These are phyloP conservation scores for Globisporangium spinosum DNA, from an alignment of 352 stramenopile species.

Conservation along the genomic window DNA sequence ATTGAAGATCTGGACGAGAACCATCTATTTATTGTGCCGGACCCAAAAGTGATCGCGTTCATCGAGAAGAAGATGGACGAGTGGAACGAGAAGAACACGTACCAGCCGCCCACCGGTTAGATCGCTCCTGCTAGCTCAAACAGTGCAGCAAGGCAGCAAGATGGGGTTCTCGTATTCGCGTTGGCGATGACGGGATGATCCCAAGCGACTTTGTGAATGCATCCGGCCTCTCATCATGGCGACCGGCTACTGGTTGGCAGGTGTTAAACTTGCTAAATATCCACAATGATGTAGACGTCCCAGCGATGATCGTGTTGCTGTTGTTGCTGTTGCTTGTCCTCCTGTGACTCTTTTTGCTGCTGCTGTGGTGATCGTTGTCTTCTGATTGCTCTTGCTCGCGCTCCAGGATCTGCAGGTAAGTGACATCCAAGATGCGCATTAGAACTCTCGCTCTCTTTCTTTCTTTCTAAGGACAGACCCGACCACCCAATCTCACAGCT, in stretches of 20 bases:
- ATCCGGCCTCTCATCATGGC: background rate
- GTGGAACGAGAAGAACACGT: slow-evolving; percentile 88
- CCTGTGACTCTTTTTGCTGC: background rate
- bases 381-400: slow-evolving; percentile 4
- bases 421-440: background rate
- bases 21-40: slow-evolving; percentile 85
- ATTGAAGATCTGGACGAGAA: slow-evolving; percentile 85
- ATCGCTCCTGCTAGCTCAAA: background rate
- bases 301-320: background rate
- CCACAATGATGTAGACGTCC: background rate
- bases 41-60: slow-evolving; percentile 76
- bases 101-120: slow-evolving; percentile 72
- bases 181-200: background rate
- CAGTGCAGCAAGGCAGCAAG: background rate
- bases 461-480: background rate
- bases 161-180: background rate
- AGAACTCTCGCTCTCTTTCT: background rate
- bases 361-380: background rate
- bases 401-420: background rate
- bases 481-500: background rate
- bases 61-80: slow-evolving; percentile 90
- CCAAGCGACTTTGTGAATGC: background rate
- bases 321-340: background rate
- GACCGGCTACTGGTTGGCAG: background rate
- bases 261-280: slow-evolving; percentile 2